Percentiles rank a stretch among this genome's conserved stretches.
Evolutionary conservation across 2,329 filamentous ascomycete species (phyloP).

Genomic region (Ceratocystis lukuohia): DNA sequence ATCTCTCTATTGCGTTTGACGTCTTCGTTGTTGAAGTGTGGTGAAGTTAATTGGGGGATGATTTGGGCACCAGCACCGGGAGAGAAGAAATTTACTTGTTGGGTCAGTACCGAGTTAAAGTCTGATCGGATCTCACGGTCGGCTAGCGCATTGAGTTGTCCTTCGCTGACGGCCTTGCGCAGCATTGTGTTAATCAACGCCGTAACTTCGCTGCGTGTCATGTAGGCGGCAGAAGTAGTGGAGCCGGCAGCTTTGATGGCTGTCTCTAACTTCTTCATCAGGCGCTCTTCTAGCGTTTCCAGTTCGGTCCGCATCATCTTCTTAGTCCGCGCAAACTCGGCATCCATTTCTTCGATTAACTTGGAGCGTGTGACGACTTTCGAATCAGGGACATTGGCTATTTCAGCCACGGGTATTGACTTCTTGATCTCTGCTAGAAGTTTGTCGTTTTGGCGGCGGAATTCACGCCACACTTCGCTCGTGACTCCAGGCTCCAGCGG

Average conservation of each 20-base stretch:
- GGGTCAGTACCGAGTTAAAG: conserved; percentile 33
- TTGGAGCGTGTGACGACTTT: conserved; percentile 35
- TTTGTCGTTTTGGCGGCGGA: conserved; percentile 24
- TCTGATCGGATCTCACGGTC: conserved; percentile 34
- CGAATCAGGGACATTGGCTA: conserved; percentile 21
- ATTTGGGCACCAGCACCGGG: conserved; percentile 51
- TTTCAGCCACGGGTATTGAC: background rate
- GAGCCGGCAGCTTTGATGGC: conserved; percentile 9
- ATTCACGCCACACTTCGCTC: conserved; percentile 26
- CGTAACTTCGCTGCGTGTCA: conserved; percentile 32
- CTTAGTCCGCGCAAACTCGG: conserved; percentile 29
- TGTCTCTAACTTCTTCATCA: conserved; percentile 25
- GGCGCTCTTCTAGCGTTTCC: conserved; percentile 26
- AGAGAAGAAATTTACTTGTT: conserved; percentile 62
- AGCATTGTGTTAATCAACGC: conserved; percentile 32
- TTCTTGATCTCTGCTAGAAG: conserved; percentile 29
- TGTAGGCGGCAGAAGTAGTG: conserved; percentile 20
- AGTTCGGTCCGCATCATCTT: conserved; percentile 32
- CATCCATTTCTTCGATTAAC: conserved; percentile 33
- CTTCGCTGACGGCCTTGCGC: conserved; percentile 32
- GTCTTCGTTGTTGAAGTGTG: conserved; percentile 30
- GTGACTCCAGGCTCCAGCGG: conserved; percentile 23
- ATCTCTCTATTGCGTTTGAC: conserved; percentile 15
- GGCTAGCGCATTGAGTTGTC: conserved; percentile 36
- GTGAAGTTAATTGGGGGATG: conserved; percentile 46